Evolutionary conservation across 2,329 filamentous ascomycete genomes (phyloP), one percentile per base, ranked within the genome.

Genomic region (Aschersonia sp.): DNA sequence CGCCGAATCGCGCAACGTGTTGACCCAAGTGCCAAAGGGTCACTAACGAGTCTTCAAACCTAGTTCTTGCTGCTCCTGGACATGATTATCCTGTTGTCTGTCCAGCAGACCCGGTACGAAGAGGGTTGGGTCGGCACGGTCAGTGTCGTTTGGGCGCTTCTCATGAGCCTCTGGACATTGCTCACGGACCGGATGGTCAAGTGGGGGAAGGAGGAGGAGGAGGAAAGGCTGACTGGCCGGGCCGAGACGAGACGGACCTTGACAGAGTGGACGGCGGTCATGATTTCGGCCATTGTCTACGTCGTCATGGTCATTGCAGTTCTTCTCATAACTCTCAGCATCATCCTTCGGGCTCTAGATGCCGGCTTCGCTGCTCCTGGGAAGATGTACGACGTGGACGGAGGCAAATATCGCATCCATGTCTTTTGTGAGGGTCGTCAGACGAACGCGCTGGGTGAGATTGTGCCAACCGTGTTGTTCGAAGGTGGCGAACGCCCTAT

Each of bases 161-260:
- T 92, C 43, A 86, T 94, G 60, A 77, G 83, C 37, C 62, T 84
- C 3, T 97, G 87, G 79, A 84, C 84, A 30, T 71, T 95, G 22
- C 57, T 83, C 7, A 85, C 83, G 6, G 90, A 95, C 59, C 76
- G 83, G 44, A 80, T 85, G 5, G 92, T 98, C 7, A 76, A 84
- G 57, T 94, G 87, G 84, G 92, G 90, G 48, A 97, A 97, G 65
- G 73, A 73, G 1, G 87, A 95, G 57, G 92, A 97, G 62, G 92
- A 98, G 61, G 83, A 95, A 62, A 80, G 92, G 30, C 70, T 97
- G 22, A 97, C 90, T 0, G 92, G 92, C 9, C 83, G 90, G 11
- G 77, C 84, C 32, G 90, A 98, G 67, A 87, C 84, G 9, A 78
- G 89, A 30, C 80, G 89, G 31, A 85, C 87, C 0, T 64, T 95